phyloP scores from a whole-genome alignment of 805 yeast genomes.

The Candida ovalis region DNA sequence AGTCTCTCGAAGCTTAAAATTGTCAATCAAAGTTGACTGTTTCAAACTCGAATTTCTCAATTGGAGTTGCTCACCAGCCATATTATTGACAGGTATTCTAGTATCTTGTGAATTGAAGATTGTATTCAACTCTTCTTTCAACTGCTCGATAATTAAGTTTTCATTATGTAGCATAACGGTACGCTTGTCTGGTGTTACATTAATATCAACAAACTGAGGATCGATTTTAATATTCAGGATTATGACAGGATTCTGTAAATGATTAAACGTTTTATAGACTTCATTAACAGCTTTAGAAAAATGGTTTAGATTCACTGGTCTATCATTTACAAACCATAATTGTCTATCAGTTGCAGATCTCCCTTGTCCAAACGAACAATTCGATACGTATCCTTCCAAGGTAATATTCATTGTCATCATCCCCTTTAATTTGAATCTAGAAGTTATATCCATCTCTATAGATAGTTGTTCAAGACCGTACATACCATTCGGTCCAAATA shows the following conservation, averaged over 20 bases:
- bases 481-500: slow-evolving; percentile 68
- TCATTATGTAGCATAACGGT: slow-evolving; percentile 69
- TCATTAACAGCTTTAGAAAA: slow-evolving; percentile 65
- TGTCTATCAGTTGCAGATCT: slow-evolving; percentile 74
- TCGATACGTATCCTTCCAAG: slow-evolving; percentile 65
- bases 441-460: slow-evolving; percentile 35
- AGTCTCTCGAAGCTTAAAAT: slow-evolving; percentile 5
- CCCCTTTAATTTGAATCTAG: slow-evolving; percentile 22
- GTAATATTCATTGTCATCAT: slow-evolving; percentile 35
- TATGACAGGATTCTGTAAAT: slow-evolving; percentile 68
- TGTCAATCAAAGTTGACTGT: slow-evolving; percentile 4
- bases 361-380: slow-evolving; percentile 76
- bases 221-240: slow-evolving; percentile 56
- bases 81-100: slow-evolving; percentile 22
- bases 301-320: slow-evolving; percentile 65
- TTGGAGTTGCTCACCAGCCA: not conserved
- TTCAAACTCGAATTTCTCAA: not conserved
- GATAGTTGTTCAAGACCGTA: slow-evolving; percentile 54
- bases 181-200: slow-evolving; percentile 90
- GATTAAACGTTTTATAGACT: slow-evolving; percentile 65
- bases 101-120: slow-evolving; percentile 39
- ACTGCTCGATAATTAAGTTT: slow-evolving; percentile 46
- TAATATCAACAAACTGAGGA: slow-evolving; percentile 63
- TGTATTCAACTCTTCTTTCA: slow-evolving; percentile 46
- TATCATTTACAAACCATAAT: slow-evolving; percentile 61